Evolutionary conservation across 1,284 basidiomycete species (phyloP), one percentile per base, ranked within the genome.

Genomic region (Cystobasidium sp.): DNA sequence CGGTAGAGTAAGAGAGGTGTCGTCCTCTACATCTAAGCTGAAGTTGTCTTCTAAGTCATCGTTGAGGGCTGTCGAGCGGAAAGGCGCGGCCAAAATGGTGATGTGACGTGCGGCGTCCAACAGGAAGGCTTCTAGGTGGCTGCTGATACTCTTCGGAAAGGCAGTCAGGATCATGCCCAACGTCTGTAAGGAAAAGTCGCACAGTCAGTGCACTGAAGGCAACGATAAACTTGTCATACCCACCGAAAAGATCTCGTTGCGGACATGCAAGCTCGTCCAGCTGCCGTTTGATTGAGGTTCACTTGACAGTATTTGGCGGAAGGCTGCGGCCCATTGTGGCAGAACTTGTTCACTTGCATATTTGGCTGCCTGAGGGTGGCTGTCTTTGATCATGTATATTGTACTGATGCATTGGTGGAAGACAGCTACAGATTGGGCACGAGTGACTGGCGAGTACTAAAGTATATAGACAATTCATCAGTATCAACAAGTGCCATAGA

Each of bases 351-450:
- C 88, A 14, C 89, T 88, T 0, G 94, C 93, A 79, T 92, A 89
- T 79, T 92, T 91, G 56, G 93, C 91, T 0, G 91, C 88, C 63
- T 91, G 88, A 0, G 94, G 92, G 79, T 94, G 91, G 78, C 92
- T 90, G 55, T 94, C 93, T 81, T 93, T 94, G 75, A 98, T 93
- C 89, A 95, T 98, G 83, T 90, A 94, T 20, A 98, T 85, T 9
- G 93, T 91, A 68, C 89, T 88, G 14, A 97, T 86, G 80, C 94
- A 93, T 84, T 98, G 93, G 41, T 91, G 86, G 84, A 97, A 97
- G 47, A 97, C 93, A 12, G 90, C 87, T 12, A 99, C 85, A 1
- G 93, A 90, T 58, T 92, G 88, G 0, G 94, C 88, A 49, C 94
- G 88, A 0, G 93, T 96, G 4, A 89, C 83, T 0, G 90, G 85